phyloP scores from a whole-genome alignment of 345 rosid genomes.

The Corchorus olitorius region DNA sequence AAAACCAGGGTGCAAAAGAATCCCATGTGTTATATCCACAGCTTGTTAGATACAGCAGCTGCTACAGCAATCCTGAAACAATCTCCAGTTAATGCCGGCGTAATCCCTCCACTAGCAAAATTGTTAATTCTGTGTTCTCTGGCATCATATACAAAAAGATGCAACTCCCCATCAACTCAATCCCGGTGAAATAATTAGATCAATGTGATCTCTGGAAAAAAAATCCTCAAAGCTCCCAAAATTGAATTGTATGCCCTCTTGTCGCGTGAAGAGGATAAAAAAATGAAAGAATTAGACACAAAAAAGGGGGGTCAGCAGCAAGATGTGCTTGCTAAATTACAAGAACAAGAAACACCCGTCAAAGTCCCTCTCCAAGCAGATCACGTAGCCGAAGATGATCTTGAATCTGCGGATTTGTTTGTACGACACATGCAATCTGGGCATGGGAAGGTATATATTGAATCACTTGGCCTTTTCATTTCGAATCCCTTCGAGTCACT shows the following conservation, averaged over 20 bases:
- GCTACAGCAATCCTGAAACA: constrained; percentile 32
- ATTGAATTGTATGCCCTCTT: constrained; percentile 40
- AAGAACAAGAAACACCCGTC: constrained; percentile 27
- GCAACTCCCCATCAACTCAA: constrained; percentile 31
- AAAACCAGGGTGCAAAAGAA: constrained; percentile 38
- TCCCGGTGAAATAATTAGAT: constrained; percentile 30
- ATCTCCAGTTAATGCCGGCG: constrained; percentile 34
- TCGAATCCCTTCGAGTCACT: constrained; percentile 95
- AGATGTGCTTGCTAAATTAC: constrained; percentile 27
- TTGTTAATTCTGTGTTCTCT: constrained; percentile 18
- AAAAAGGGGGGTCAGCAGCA: constrained; percentile 36
- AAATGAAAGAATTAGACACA: constrained; percentile 54
- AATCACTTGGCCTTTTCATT: constrained; percentile 84
- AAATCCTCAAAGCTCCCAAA: constrained; percentile 38
- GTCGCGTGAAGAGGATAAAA: constrained; percentile 29
- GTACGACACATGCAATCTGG: constrained; percentile 94
- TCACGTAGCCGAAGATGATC: constrained; percentile 43
- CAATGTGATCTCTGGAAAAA: constrained; percentile 27
- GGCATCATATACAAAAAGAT: constrained; percentile 39
- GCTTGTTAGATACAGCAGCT: constrained; percentile 55
- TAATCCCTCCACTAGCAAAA: constrained; percentile 20
- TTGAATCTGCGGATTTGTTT: constrained; percentile 62
- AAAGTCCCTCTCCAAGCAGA: constrained; percentile 19
- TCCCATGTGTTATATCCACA: constrained; percentile 32
- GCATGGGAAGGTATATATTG: constrained; percentile 88